Conservation (phyloP, 768 basidiomycete species). For the Kwoniella botswanensis region DNA sequence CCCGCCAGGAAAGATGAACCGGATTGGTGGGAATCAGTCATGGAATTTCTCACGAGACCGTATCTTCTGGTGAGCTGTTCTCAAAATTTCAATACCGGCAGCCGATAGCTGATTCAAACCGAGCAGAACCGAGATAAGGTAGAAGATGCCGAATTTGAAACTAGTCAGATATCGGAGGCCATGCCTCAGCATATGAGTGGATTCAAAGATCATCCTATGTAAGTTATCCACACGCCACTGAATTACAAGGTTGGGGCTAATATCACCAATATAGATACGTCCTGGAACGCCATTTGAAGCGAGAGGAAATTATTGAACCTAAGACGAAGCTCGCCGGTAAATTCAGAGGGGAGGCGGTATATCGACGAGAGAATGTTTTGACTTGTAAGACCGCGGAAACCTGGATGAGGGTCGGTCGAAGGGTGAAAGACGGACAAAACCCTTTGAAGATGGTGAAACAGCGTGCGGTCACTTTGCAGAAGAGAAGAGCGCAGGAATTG, state of each 20-base stretch:
- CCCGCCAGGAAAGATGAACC: conserved; percentile 65
- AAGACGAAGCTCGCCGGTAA: conserved; percentile 73
- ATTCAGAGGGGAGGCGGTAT: conserved; percentile 92
- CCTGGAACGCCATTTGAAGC: conserved; percentile 82
- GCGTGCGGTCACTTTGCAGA: conserved; percentile 77
- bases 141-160: conserved; percentile 86
- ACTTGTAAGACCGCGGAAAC: conserved; percentile 87
- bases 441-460: conserved; percentile 89
- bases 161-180: conserved; percentile 77
- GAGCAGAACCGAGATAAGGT: conserved; percentile 84
- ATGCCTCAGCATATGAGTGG: conserved; percentile 90
- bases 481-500: conserved; percentile 73
- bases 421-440: conserved; percentile 73
- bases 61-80: conserved; percentile 73
- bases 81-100: not conserved
- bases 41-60: conserved; percentile 69
- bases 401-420: conserved; percentile 88
- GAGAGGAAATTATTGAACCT: conserved; percentile 82
- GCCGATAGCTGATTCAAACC: conserved; percentile 2
- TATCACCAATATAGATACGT: conserved; percentile 67
- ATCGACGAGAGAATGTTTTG: conserved; percentile 81
- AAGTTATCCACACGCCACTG: conserved; percentile 45
- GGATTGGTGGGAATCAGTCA: conserved; percentile 84
- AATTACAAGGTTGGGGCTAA: not conserved
- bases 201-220: conserved; percentile 96